phyloP scores from a whole-genome alignment of 1,139 yeast genomes.

The Suhomyces taliae region DNA sequence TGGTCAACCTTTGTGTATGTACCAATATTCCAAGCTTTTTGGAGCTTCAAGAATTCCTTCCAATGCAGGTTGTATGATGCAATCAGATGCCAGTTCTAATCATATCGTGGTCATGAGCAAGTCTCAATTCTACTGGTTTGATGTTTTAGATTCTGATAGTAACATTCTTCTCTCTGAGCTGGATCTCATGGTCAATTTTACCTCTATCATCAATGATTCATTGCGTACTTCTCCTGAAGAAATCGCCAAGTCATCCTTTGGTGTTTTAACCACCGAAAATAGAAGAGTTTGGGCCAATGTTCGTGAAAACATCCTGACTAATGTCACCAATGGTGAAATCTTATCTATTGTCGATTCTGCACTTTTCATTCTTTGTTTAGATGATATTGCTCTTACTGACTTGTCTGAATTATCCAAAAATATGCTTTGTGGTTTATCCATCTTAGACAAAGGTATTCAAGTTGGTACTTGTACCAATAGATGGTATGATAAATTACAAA shows the following conservation, averaged over 20 bases:
- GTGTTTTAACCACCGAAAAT: constrained; percentile 86
- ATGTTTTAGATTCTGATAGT: constrained; percentile 72
- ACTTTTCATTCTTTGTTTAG: constrained; percentile 76
- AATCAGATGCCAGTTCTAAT: constrained; percentile 69
- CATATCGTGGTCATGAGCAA: constrained; percentile 84
- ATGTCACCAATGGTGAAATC: constrained; percentile 63
- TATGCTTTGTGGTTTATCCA: constrained; percentile 85
- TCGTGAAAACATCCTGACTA: constrained; percentile 49
- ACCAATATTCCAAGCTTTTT: constrained; percentile 80
- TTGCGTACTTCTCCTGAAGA: constrained; percentile 58
- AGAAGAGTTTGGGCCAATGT: constrained; percentile 82
- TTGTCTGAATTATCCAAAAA: constrained; percentile 72
- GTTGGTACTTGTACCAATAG: constrained; percentile 92
- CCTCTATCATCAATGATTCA: constrained; percentile 75
- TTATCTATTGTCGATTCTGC: constrained; percentile 76
- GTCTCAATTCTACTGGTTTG: constrained; percentile 93
- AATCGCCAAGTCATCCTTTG: constrained; percentile 80
- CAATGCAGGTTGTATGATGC: constrained; percentile 76
- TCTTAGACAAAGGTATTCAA: constrained; percentile 78
- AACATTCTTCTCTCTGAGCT: constrained; percentile 70
- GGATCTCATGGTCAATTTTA: constrained; percentile 73
- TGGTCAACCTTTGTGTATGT: constrained; percentile 78
- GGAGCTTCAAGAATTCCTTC: constrained; percentile 89
- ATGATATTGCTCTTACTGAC: constrained; percentile 68
- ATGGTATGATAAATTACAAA: constrained; percentile 91